Conservation (phyloP, 345 rosid species). For the Geranium rotundifolium region DNA sequence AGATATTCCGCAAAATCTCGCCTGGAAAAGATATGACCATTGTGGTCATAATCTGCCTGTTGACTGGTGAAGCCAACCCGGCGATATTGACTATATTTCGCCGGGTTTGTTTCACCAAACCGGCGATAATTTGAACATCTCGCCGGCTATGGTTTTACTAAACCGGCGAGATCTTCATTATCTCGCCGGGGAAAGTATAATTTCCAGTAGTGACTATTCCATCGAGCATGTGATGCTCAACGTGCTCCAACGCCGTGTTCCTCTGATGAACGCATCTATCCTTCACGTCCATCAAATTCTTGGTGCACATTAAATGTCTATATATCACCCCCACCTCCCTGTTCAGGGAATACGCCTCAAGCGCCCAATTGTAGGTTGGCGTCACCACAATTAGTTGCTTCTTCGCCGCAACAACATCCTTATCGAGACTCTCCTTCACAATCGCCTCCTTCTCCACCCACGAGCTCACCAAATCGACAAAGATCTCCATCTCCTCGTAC, state of each 20-base stretch:
- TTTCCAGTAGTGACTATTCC: too few species aligned
- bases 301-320: slow-evolving; percentile 55
- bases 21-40: too few species aligned
- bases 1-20: too few species aligned
- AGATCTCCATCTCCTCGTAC: slow-evolving; percentile 15
- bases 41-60: too few species aligned
- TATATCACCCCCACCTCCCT: slow-evolving; percentile 73
- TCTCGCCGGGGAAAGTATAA: too few species aligned
- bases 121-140: too few species aligned
- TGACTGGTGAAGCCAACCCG: too few species aligned
- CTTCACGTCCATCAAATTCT: slow-evolving; percentile 43
- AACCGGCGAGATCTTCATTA: too few species aligned
- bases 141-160: too few species aligned
- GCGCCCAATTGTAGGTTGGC: slow-evolving; percentile 70
- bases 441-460: slow-evolving; percentile 9
- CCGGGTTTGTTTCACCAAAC: too few species aligned
- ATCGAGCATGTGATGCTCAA: slow-evolving; percentile 66
- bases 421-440: slow-evolving; percentile 12
- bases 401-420: slow-evolving; percentile 30
- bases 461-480: slow-evolving; percentile 25
- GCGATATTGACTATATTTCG: too few species aligned
- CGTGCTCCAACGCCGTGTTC: slow-evolving; percentile 68
- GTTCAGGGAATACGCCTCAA: slow-evolving; percentile 64
- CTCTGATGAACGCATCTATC: slow-evolving; percentile 71
- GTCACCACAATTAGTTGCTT: slow-evolving; percentile 78